Conservation (phyloP, 2,329 filamentous ascomycete genomes). For the Hypoxylon sp. region DNA sequence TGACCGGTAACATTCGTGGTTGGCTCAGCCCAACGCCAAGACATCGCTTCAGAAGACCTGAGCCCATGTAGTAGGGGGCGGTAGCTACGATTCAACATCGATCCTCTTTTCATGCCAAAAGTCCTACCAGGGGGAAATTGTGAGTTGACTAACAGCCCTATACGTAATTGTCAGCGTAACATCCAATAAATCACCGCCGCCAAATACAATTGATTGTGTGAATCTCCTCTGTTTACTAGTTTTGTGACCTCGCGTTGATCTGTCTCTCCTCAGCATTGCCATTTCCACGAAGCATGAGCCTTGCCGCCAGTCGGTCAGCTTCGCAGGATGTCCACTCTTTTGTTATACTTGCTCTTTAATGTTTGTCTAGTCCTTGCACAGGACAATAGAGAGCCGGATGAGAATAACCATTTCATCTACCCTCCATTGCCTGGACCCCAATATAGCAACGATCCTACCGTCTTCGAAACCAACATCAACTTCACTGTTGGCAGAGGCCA, state of each 20-base stretch:
- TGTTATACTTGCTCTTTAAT: constrained; percentile 19
- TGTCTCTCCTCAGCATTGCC: constrained; percentile 7
- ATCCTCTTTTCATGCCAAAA: not conserved
- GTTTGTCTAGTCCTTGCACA: constrained; percentile 34
- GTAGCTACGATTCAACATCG: not conserved
- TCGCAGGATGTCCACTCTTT: constrained; percentile 27
- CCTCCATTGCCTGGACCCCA: constrained; percentile 34
- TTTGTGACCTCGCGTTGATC: constrained; percentile 6
- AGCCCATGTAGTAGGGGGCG: constrained; percentile 10
- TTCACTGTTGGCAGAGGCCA: constrained; percentile 29
- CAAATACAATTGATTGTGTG: not conserved
- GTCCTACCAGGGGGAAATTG: not conserved
- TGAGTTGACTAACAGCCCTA: constrained; percentile 11
- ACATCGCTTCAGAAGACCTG: constrained; percentile 4
- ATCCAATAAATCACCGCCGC: constrained; percentile 9
- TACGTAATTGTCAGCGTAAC: constrained; percentile 2
- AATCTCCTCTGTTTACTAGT: not conserved
- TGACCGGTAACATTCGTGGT: not conserved
- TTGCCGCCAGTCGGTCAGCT: constrained; percentile 12
- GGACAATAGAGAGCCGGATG: constrained; percentile 31
- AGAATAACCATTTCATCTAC: constrained; percentile 41
- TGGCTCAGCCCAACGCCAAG: constrained; percentile 16
- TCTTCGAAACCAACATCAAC: constrained; percentile 34
- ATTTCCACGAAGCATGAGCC: constrained; percentile 6
- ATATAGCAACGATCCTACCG: constrained; percentile 31